A percentile compares a stretch with the other conserved stretches of the same genome.
Evolutionary conservation across 129 eudicot genomes (phyloP).

Genomic region (Rutidosis leptorrhynchoides): DNA sequence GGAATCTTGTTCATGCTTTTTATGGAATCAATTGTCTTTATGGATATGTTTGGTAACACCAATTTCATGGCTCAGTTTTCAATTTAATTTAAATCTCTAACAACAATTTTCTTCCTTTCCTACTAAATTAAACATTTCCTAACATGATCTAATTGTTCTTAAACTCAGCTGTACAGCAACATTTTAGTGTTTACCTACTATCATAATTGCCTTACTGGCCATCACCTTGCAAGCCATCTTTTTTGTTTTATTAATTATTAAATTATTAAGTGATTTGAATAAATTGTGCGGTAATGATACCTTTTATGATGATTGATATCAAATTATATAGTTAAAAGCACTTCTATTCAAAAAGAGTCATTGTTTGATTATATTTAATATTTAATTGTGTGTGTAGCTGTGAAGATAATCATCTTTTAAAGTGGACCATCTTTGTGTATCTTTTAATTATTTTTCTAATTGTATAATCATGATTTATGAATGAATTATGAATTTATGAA

Average conservation of each 20-base stretch:
- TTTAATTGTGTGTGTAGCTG: slow-evolving; percentile 5
- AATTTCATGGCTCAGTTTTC: slow-evolving; percentile 3
- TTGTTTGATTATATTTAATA: slow-evolving; percentile 2
- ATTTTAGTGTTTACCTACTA: slow-evolving; percentile 14
- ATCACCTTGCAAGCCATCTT: slow-evolving; percentile 20
- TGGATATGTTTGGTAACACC: slow-evolving; percentile 15
- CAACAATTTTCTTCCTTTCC: neutral
- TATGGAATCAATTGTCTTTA: slow-evolving; percentile 16
- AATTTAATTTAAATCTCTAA: neutral
- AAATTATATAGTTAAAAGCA: neutral
- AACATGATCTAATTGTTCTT: neutral
- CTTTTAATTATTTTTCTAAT: neutral
- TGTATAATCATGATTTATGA: slow-evolving; percentile 8
- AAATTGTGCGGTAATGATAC: slow-evolving; percentile 4
- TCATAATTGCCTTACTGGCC: slow-evolving; percentile 14
- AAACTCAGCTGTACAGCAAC: slow-evolving; percentile 22
- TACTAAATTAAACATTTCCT: neutral
- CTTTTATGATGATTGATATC: slow-evolving; percentile 2
- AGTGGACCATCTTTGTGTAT: neutral
- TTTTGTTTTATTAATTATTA: slow-evolving; percentile 4
- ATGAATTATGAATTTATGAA: no score
- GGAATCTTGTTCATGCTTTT: slow-evolving; percentile 40
- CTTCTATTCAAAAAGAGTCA: neutral
- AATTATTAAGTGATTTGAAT: neutral
- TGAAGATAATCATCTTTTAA: neutral